A percentile compares a stretch with the other conserved stretches of the same genome.
These are phyloP conservation scores for Helotiales sp. DNA, from an alignment of 2,329 filamentous ascomycete species.

Conservation along the genomic window DNA sequence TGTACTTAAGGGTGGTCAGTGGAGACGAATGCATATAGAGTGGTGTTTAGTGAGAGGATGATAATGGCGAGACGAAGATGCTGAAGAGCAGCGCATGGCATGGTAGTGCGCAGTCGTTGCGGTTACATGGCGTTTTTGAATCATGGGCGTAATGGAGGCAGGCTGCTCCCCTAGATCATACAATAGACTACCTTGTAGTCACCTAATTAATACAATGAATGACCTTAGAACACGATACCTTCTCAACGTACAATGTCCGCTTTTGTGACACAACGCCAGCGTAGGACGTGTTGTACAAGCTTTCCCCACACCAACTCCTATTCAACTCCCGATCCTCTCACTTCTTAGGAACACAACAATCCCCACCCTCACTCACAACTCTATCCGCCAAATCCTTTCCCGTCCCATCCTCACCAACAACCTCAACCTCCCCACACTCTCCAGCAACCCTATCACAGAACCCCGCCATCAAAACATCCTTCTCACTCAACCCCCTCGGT, in stretches of 20 bases:
- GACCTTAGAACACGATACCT: neutral
- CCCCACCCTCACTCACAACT: slow-evolving; percentile 47
- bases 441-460: slow-evolving; percentile 61
- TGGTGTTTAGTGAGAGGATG: neutral
- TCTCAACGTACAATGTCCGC: neutral
- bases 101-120: neutral
- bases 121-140: slow-evolving; percentile 15
- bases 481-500: slow-evolving; percentile 62
- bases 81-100: slow-evolving; percentile 5
- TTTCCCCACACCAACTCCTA: too few relatives aligned
- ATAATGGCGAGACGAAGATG: neutral
- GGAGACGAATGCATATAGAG: neutral
- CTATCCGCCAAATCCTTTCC: slow-evolving; percentile 46
- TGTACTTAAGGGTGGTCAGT: slow-evolving; percentile 18
- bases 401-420: slow-evolving; percentile 14
- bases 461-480: slow-evolving; percentile 61
- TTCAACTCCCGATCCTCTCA: neutral
- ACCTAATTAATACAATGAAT: slow-evolving; percentile 20
- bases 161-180: slow-evolving; percentile 14
- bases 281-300: neutral
- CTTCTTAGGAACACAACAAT: slow-evolving; percentile 53
- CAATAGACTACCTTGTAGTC: slow-evolving; percentile 5
- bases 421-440: slow-evolving; percentile 53
- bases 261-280: neutral
- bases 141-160: slow-evolving; percentile 14